Base-by-base conservation (phyloP, 2,329 filamentous ascomycete genomes). In the Sphaerulina musiva region DNA sequence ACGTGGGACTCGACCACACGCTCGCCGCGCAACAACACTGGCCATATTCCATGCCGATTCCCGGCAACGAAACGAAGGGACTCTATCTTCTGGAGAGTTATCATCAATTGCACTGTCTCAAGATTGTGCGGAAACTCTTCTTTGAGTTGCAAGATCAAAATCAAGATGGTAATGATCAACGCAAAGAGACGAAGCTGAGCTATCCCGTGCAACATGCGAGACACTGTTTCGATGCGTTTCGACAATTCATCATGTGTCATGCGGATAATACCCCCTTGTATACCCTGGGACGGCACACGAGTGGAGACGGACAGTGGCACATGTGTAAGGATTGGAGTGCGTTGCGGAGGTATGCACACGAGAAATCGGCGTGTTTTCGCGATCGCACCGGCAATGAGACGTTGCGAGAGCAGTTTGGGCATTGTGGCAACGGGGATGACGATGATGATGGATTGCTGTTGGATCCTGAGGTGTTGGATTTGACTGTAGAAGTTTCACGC, bases 151-250 rank as follows among this genome's bases (percentile, higher is more conserved):
- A 51, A 6, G 41, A 48, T 2, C 26, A 26, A 4, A 26, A 26
- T 26, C 6, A 26, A 4, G 26, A 26, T 26, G 26, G 6, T 4
- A 26, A 26, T 17, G 26, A 26, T 4, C 4, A 26, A 26, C 4
- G 2, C 4, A 6, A 26, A 26, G 26, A 26, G 26, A 17, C 14
- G 26, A 26, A 26, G 6, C 2, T 57, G 43, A 51, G 47, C 26
- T 51, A 47, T 29, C 55, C 55, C 9, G n/a, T 57, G 6, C 55
- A 57, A 39, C 55, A 60, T 45, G 51, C 43, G 5, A 48, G 48
- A 26, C 58, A 60, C 32, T 60, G 58, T 45, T 58, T 58, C 46
- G 58, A 60, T 46, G 54, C 56, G 17, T 51, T 58, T n/a, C 34
- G 57, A 20, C 57, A 57, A 38, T 57, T 57, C 44, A 54, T 57